Percentiles rank a stretch among this genome's conserved stretches.
phyloP scores from a whole-genome alignment of 768 basidiomycete species.

The Amyloporia xantha region DNA sequence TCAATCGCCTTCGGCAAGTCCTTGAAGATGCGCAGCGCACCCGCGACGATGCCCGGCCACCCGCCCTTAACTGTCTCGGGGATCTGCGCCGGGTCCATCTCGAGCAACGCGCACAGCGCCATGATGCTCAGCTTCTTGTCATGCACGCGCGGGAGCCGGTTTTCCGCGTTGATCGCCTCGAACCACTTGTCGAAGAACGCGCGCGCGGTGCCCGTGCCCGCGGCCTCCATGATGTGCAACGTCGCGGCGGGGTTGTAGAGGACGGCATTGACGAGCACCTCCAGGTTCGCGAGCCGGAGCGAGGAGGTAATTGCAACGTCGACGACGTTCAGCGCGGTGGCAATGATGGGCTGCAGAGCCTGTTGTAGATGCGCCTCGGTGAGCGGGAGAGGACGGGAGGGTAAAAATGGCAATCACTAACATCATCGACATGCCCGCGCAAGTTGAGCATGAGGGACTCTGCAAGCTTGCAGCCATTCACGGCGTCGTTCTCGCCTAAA shows the following conservation, averaged over 20 bases:
- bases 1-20: constrained; percentile 70
- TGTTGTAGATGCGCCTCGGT: too few relatives aligned
- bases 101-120: constrained; percentile 70
- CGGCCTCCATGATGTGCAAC: constrained; percentile 65
- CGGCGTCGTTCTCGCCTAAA: constrained; percentile 78
- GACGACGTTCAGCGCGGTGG: constrained; percentile 50
- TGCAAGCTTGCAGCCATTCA: constrained; percentile 80
- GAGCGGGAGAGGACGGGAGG: neutral
- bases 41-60: constrained; percentile 71
- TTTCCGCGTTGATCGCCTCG: constrained; percentile 51
- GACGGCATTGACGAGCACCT: constrained; percentile 77
- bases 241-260: constrained; percentile 79
- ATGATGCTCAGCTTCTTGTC: constrained; percentile 83
- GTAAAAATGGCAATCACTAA: constrained; percentile 32
- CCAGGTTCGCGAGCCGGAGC: constrained; percentile 71
- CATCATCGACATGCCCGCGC: constrained; percentile 72
- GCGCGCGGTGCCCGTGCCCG: constrained; percentile 53
- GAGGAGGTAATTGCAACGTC: constrained; percentile 56
- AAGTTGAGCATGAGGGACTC: constrained; percentile 80
- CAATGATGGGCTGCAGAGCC: constrained; percentile 61
- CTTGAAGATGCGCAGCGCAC: constrained; percentile 68
- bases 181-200: constrained; percentile 88
- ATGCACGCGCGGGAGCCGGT: constrained; percentile 73
- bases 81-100: constrained; percentile 51
- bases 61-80: constrained; percentile 58